Base-by-base conservation (phyloP, 1,139 yeast species). In the Debaryomyces fabryi region DNA sequence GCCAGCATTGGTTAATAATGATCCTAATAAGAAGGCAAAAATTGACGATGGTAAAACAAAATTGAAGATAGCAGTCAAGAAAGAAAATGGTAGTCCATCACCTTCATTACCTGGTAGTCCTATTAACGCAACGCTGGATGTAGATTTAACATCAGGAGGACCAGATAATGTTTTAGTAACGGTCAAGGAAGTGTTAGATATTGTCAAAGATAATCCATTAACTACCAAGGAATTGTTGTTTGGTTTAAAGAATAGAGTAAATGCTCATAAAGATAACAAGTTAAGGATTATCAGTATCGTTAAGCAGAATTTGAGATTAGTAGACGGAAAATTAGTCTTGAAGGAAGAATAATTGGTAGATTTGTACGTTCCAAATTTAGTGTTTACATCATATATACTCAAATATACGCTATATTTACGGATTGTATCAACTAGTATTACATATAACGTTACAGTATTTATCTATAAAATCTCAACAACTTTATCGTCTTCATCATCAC, bases 201-300 rank as follows among this genome's bases (percentile, higher is more conserved):
- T 86, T 40, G 83, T 91, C n/a, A 72, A 73, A 24, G 71, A 77
- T 40, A 83, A 83, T 47, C 86, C 86, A 27, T 73, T 86, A 42
- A 82, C 86, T 32, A 82, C 88, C 44, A 85, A 83, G 60, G 88
- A 80, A 54, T 76, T 88, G 62, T 79, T 88, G 50, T 73, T 75
- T 47, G 78, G 78, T 49, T 76, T 86, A 59, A 83, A 80, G 69
- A 73, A 78, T 49, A 83, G 90, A 63, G 80, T 90, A 52, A 77
- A 80, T 62, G 76, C 82, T 55, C 86, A 86, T 63, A 79, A 86
- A 32, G 88, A 84, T 48, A 90, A 88, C 66, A 85, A 81, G 58
- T 79, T 74, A 48, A 76, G 86, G 48, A 79, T 91, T 59, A 86
- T 86, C 60, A 72, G 73, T 45, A 78, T 88, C 49, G 86, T 90